phyloP scores from a whole-genome alignment of 305 asterid genomes.

The Fraxinus nigra region DNA sequence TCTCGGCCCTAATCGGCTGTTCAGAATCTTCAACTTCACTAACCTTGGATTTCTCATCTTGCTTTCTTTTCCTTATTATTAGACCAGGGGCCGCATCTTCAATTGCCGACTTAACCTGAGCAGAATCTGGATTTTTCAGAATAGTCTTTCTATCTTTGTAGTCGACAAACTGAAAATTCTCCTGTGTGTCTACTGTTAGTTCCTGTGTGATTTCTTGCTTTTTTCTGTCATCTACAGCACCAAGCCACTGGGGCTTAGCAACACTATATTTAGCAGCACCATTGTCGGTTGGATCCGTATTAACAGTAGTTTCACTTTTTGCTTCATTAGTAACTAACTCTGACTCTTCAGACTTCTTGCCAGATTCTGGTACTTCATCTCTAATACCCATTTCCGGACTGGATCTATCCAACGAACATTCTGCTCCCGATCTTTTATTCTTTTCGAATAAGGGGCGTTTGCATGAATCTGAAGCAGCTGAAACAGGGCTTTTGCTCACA shows the following conservation, averaged over 20 bases:
- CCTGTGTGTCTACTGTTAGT: conserved; percentile 38
- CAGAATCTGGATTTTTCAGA: conserved; percentile 36
- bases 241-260: conserved; percentile 95
- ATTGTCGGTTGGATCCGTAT: conserved; percentile 31
- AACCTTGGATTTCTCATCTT: conserved; percentile 38
- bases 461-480: conserved; percentile 28
- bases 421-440: conserved; percentile 27
- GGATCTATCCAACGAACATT: conserved; percentile 29
- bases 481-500: conserved; percentile 25
- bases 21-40: conserved; percentile 45
- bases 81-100: conserved; percentile 98
- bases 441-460: conserved; percentile 27
- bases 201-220: conserved; percentile 47
- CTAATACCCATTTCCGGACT: conserved; percentile 28
- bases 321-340: conserved; percentile 31
- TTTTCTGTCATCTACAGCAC: conserved; percentile 66
- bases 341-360: conserved; percentile 32
- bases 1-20: conserved; percentile 38
- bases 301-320: conserved; percentile 35
- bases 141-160: conserved; percentile 70
- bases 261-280: conserved; percentile 39
- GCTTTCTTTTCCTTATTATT: conserved; percentile 84
- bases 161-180: conserved; percentile 72
- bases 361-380: conserved; percentile 38
- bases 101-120: conserved; percentile 37